Conservation (phyloP, 176 grass and related monocot species). For the Themeda triandra region DNA sequence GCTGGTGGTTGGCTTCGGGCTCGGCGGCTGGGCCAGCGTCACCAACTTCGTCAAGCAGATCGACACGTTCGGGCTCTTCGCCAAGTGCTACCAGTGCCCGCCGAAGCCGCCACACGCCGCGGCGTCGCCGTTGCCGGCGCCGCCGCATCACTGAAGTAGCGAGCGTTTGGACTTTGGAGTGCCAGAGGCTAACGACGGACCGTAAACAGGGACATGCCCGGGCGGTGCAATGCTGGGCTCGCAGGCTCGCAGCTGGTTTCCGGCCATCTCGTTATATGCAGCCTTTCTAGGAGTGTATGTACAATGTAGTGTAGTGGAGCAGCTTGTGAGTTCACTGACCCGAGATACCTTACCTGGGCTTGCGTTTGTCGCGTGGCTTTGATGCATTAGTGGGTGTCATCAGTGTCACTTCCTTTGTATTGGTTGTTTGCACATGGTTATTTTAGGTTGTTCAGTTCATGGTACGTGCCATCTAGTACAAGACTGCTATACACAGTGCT, state of each 20-base stretch:
- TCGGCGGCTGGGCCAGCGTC: slow-evolving; percentile 77
- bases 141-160: slow-evolving; percentile 17
- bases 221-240: not conserved
- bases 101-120: slow-evolving; percentile 15
- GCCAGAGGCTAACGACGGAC: too few relatives aligned
- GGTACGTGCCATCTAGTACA: not conserved
- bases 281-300: not conserved
- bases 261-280: not conserved
- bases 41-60: slow-evolving; percentile 75
- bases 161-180: not conserved
- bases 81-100: slow-evolving; percentile 74
- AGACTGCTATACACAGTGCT: not conserved
- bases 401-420: not conserved
- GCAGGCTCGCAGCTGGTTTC: not conserved
- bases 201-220: not conserved
- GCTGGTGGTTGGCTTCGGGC: slow-evolving; percentile 74
- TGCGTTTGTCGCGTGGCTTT: not conserved
- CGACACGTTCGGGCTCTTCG: slow-evolving; percentile 80
- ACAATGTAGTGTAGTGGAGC: not conserved
- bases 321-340: not conserved
- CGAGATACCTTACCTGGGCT: not conserved
- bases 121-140: slow-evolving; percentile 7
- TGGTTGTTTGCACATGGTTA: not conserved
- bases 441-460: not conserved
- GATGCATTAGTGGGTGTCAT: not conserved